phyloP scores from a whole-genome alignment of 108 stramenopile species.

The Seminavis robusta region DNA sequence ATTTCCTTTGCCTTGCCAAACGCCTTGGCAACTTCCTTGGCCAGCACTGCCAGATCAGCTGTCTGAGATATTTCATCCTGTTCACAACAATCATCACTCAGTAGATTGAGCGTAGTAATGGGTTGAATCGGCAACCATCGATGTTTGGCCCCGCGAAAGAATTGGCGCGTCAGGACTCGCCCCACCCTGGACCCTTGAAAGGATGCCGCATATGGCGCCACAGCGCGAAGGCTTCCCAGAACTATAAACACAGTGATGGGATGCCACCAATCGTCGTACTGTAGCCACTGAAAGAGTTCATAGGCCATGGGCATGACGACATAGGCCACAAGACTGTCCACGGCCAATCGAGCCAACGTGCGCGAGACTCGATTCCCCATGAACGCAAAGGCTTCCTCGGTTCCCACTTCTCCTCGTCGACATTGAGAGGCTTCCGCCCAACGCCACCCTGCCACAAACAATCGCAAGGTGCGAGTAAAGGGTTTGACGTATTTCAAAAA shows the following conservation, averaged over 20 bases:
- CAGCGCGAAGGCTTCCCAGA: conserved; percentile 52
- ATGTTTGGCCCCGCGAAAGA: conserved; percentile 36
- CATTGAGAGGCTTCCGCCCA: conserved; percentile 49
- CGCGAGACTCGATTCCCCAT: conserved; percentile 71
- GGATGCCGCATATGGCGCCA: conserved; percentile 47
- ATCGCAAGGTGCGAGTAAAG: conserved; percentile 47
- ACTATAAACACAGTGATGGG: conserved; percentile 50
- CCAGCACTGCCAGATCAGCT: conserved; percentile 51
- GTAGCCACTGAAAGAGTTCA: conserved; percentile 24
- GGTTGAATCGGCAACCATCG: conserved; percentile 59
- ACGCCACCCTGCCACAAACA: conserved; percentile 51
- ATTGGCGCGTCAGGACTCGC: conserved; percentile 42
- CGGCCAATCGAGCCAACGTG: conserved; percentile 28
- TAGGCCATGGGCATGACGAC: conserved; percentile 52
- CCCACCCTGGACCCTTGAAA: conserved; percentile 68
- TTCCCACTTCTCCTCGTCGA: conserved; percentile 44
- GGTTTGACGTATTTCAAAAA: conserved; percentile 45
- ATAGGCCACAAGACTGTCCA: conserved; percentile 29
- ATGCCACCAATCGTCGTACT: conserved; percentile 37
- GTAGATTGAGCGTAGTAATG: no score
- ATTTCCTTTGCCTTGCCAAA: conserved; percentile 54
- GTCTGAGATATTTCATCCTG: conserved; percentile 55
- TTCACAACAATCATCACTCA: conserved; percentile 44
- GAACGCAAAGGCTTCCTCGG: conserved; percentile 53
- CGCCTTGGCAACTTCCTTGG: conserved; percentile 48